phyloP scores from a whole-genome alignment of 345 rosid genomes.

The Balakata baccata region DNA sequence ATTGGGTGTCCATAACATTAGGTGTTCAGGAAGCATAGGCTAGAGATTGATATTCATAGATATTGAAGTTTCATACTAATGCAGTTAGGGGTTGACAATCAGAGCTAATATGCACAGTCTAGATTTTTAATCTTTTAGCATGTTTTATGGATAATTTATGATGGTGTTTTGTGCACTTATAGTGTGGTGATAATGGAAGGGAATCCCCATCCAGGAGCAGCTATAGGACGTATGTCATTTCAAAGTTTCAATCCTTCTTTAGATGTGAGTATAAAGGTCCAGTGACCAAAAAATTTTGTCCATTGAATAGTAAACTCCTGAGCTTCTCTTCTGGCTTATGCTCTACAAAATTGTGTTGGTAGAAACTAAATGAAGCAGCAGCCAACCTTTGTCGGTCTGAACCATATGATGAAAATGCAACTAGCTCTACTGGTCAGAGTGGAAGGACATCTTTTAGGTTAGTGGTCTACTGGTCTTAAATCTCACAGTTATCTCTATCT shows the following conservation, averaged over 20 bases:
- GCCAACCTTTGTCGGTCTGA: slow-evolving; percentile 32
- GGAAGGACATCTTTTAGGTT: slow-evolving; percentile 48
- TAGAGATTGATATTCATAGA: not conserved
- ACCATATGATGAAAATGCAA: slow-evolving; percentile 24
- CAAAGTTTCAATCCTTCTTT: slow-evolving; percentile 84
- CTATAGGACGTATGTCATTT: slow-evolving; percentile 90
- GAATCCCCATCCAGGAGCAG: slow-evolving; percentile 83
- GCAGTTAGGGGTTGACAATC: not conserved
- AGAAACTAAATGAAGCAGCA: slow-evolving; percentile 77
- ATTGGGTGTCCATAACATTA: not conserved
- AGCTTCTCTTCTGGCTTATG: slow-evolving; percentile 18
- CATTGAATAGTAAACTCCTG: slow-evolving; percentile 15
- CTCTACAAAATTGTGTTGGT: slow-evolving; percentile 32
- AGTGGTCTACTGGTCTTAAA: slow-evolving; percentile 13
- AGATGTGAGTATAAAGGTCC: slow-evolving; percentile 61
- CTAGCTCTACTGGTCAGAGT: slow-evolving; percentile 40
- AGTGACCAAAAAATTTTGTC: slow-evolving; percentile 20
- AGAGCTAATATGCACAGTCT: not conserved
- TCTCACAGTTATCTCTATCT: not conserved
- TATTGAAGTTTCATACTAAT: not conserved
- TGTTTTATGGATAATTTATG: slow-evolving; percentile 1
- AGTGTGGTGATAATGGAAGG: slow-evolving; percentile 88
- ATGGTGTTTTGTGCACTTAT: slow-evolving; percentile 1
- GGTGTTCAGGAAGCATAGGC: not conserved
- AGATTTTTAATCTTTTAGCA: not conserved